Conservation (phyloP, 495 filamentous ascomycete genomes). For the Aspergillus bertholletiae region DNA sequence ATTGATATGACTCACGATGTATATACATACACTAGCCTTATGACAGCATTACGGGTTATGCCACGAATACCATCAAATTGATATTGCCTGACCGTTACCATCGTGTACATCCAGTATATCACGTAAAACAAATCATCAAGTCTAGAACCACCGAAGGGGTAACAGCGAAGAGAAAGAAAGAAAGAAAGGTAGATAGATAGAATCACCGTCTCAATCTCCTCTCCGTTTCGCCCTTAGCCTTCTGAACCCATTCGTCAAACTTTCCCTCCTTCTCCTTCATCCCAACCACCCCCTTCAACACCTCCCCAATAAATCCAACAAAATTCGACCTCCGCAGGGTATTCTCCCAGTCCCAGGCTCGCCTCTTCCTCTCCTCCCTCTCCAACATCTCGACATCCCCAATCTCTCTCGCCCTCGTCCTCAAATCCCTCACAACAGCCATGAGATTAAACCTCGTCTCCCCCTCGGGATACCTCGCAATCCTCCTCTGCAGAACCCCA, state of each 20-base stretch:
- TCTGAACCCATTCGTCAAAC: constrained; percentile 78
- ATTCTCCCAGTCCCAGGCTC: constrained; percentile 94
- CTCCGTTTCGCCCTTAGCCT: constrained; percentile 67
- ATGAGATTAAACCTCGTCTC: constrained; percentile 97
- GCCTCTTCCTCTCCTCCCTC: constrained; percentile 79
- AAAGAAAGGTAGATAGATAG: not conserved
- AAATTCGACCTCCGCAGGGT: constrained; percentile 91
- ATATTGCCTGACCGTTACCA: not conserved
- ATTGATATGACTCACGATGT: constrained; percentile 22
- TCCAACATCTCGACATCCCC: constrained; percentile 77
- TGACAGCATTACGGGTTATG: not conserved
- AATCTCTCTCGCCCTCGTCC: constrained; percentile 70
- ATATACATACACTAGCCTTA: constrained; percentile 12
- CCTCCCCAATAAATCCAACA: constrained; percentile 89
- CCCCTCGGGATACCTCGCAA: constrained; percentile 76
- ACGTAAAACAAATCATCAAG: not conserved
- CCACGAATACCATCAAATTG: not conserved
- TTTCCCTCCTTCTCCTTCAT: constrained; percentile 62
- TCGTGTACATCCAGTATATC: not conserved
- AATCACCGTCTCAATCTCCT: constrained; percentile 48
- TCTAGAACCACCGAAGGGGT: not conserved
- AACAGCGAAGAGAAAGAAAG: not conserved
- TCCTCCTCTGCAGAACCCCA: constrained; percentile 77
- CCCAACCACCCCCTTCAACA: constrained; percentile 77
- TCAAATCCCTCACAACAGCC: constrained; percentile 81